phyloP scores from a whole-genome alignment of 106 monocot species.

The Phalaenopsis equestris region DNA sequence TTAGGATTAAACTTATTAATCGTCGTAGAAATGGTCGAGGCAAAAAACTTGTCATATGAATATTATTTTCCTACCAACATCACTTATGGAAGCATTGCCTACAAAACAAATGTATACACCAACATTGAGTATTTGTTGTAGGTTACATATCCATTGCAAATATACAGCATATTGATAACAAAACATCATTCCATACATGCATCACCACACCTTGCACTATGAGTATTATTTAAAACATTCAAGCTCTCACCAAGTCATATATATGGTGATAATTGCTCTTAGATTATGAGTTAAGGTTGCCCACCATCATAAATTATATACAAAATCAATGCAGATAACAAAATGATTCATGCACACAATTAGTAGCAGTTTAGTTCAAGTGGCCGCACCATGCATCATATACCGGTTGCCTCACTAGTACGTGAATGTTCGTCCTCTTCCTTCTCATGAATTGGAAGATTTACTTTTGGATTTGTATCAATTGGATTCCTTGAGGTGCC shows the following conservation, averaged over 20 bases:
- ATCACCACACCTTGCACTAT: neutral
- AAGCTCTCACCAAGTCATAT: neutral
- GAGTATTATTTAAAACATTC: neutral
- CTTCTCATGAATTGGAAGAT: neutral
- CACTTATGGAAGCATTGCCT: no score
- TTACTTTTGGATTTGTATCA: neutral
- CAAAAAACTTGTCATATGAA: no score
- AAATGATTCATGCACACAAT: neutral
- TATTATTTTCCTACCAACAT: no score
- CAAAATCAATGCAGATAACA: neutral
- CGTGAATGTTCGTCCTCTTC: neutral
- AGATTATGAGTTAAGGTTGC: neutral
- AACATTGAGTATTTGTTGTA: no score
- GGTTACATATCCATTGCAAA: no score
- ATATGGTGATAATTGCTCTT: neutral
- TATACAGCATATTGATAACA: neutral
- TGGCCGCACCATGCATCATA: neutral
- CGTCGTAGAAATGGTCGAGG: no score
- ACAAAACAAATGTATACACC: no score
- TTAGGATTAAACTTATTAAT: no score
- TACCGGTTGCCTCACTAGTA: neutral
- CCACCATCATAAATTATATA: neutral
- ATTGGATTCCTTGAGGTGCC: conserved; percentile 13
- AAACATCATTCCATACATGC: neutral
- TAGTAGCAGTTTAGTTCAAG: neutral